Evolutionary conservation across 306 rosid species (phyloP).

Genomic region (Vachellia pachyceras): DNA sequence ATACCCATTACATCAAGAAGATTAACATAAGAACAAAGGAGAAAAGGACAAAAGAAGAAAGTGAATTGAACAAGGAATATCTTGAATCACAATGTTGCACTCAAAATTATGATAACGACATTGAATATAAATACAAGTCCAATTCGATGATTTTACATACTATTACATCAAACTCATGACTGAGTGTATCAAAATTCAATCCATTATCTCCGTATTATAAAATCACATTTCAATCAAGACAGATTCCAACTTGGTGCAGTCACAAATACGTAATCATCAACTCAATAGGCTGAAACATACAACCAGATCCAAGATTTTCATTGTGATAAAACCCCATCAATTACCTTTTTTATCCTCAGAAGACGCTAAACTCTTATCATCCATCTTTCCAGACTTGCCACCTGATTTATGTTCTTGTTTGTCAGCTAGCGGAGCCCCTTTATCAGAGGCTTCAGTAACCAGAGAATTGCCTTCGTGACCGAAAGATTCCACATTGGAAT

Average conservation of each 20-base stretch:
- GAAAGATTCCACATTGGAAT: constrained; percentile 59
- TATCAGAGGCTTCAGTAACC: constrained; percentile 48
- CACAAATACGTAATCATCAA: constrained; percentile 13
- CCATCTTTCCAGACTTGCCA: constrained; percentile 53
- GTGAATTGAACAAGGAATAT: constrained; percentile 23
- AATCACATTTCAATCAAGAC: neutral
- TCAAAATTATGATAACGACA: constrained; percentile 8
- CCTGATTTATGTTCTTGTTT: constrained; percentile 52
- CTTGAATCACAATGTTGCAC: constrained; percentile 6
- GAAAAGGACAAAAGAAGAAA: constrained; percentile 9
- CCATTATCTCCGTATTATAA: neutral
- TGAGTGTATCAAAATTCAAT: constrained; percentile 25
- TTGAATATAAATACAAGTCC: constrained; percentile 15
- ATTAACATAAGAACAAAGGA: constrained; percentile 23
- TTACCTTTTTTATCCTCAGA: constrained; percentile 63
- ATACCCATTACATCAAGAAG: constrained; percentile 1
- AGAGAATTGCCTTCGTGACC: constrained; percentile 52
- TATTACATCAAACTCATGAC: neutral
- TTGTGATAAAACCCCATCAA: constrained; percentile 20
- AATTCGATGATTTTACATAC: constrained; percentile 4
- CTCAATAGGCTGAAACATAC: constrained; percentile 6
- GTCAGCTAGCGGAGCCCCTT: constrained; percentile 50
- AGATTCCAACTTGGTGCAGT: constrained; percentile 11
- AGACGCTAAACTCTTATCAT: constrained; percentile 47
- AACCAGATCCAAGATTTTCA: constrained; percentile 11